phyloP scores from a whole-genome alignment of 495 filamentous ascomycete species.

The Annulohypoxylon stygium region DNA sequence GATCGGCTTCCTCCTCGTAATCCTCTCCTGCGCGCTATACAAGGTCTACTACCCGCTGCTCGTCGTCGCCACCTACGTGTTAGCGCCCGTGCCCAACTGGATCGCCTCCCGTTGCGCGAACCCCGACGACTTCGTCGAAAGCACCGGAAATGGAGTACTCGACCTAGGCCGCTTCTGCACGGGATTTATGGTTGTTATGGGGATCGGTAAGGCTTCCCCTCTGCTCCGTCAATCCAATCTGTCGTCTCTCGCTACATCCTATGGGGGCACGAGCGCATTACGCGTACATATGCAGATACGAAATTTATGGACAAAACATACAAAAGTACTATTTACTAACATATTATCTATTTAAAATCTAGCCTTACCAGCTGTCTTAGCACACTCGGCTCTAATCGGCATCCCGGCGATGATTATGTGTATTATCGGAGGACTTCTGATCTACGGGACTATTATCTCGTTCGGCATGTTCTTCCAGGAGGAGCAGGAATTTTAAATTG shows the following conservation, averaged over 20 bases:
- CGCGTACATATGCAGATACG: slow-evolving; percentile 3
- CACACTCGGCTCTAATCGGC: slow-evolving; percentile 83
- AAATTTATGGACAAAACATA: not conserved
- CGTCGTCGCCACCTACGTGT: slow-evolving; percentile 93
- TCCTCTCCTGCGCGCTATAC: slow-evolving; percentile 95
- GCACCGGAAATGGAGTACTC: slow-evolving; percentile 79
- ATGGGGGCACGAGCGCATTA: slow-evolving; percentile 12
- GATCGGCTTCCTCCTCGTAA: slow-evolving; percentile 98
- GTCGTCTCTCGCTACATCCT: not conserved
- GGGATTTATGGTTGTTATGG: slow-evolving; percentile 97
- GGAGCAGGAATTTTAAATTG: slow-evolving; percentile 79
- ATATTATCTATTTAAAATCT: not conserved
- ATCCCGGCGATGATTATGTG: slow-evolving; percentile 95
- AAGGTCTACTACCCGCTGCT: slow-evolving; percentile 92
- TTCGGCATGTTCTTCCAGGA: slow-evolving; percentile 99
- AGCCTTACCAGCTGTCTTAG: slow-evolving; percentile 94
- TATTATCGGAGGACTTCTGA: slow-evolving; percentile 89
- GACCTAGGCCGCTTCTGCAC: slow-evolving; percentile 96
- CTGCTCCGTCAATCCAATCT: not conserved
- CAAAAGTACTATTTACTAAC: slow-evolving; percentile 9
- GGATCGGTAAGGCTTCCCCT: slow-evolving; percentile 78
- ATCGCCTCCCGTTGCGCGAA: slow-evolving; percentile 88
- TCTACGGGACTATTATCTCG: slow-evolving; percentile 97
- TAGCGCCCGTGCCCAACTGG: slow-evolving; percentile 96
- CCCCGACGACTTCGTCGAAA: slow-evolving; percentile 97